A percentile compares a stretch with the other conserved stretches of the same genome.
phyloP scores from a whole-genome alignment of 352 stramenopile species.

The Phytophthora multivora region DNA sequence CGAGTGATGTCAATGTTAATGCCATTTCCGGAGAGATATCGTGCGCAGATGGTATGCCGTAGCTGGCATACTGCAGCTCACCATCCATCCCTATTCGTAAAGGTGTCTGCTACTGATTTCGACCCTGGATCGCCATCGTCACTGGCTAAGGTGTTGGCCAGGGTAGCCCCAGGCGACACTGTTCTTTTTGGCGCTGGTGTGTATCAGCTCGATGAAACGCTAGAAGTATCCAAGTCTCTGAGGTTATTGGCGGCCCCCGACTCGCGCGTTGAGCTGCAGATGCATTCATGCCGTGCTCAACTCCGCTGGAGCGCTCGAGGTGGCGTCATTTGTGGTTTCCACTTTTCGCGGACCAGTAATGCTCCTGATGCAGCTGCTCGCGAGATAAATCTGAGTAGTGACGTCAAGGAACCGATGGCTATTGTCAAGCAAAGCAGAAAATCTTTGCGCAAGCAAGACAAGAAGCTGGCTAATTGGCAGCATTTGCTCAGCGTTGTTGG shows the following conservation, averaged over 20 bases:
- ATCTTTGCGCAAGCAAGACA: conserved; percentile 12
- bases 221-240: conserved; percentile 56
- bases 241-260: conserved; percentile 56
- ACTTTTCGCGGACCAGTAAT: conserved; percentile 51
- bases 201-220: conserved; percentile 54
- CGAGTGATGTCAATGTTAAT: conserved; percentile 87
- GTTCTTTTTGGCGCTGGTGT: conserved; percentile 74
- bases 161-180: conserved; percentile 44
- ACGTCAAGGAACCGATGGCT: conserved; percentile 7
- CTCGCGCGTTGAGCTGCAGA: conserved; percentile 72
- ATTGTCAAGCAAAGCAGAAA: conserved; percentile 24
- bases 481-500: conserved; percentile 57
- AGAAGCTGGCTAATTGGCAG: conserved; percentile 56
- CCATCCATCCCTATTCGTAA: conserved; percentile 50
- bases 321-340: conserved; percentile 68
- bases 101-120: conserved; percentile 60
- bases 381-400: conserved; percentile 24
- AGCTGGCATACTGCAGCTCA: conserved; percentile 53
- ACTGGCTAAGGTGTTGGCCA: conserved; percentile 34
- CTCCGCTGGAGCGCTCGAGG: conserved; percentile 62
- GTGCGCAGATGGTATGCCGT: conserved; percentile 54
- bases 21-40: conserved; percentile 62
- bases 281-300: conserved; percentile 52
- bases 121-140: conserved; percentile 19
- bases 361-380: conserved; percentile 6